Conservation (phyloP, 192 early-diverging fungal species). For the Ambispora gerdemannii region DNA sequence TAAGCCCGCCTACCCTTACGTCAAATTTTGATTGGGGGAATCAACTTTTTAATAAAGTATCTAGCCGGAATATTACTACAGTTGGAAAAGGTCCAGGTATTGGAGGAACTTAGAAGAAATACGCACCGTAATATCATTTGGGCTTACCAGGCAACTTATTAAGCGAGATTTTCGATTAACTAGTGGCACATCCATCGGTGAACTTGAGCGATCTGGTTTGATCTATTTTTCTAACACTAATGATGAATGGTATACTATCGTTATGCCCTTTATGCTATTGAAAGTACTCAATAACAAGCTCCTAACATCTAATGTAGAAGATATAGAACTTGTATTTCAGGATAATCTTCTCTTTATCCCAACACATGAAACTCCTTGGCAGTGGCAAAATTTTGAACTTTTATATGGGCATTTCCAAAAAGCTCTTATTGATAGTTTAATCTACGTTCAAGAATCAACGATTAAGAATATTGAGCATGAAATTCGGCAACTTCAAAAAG, state of each 20-base stretch:
- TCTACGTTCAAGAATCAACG: conserved; percentile 2
- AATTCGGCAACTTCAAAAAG: not conserved
- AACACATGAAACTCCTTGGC: conserved; percentile 16
- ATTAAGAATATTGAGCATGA: not conserved
- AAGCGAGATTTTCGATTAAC: conserved; percentile 16
- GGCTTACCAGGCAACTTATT: conserved; percentile 14
- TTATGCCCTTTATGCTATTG: conserved; percentile 14
- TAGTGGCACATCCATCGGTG: conserved; percentile 14
- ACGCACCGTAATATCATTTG: conserved; percentile 21
- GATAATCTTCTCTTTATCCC: conserved; percentile 25
- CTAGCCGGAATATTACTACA: not conserved
- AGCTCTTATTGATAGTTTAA: conserved; percentile 25
- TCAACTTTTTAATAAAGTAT: conserved; percentile 21
- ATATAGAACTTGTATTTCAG: conserved; percentile 22
- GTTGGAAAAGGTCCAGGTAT: conserved; percentile 1
- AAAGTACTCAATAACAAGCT: conserved; percentile 12
- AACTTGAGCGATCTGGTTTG: conserved; percentile 24
- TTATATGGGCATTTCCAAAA: conserved; percentile 17
- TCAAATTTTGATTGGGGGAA: conserved; percentile 25
- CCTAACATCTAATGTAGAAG: conserved; percentile 5
- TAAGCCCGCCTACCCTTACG: not conserved
- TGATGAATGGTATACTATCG: conserved; percentile 7
- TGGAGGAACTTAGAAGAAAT: conserved; percentile 18
- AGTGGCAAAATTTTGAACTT: conserved; percentile 22
- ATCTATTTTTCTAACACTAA: conserved; percentile 8